These are phyloP conservation scores for Beauveria sp. DNA, from an alignment of 2,329 filamentous ascomycete species.

Conservation along the genomic window DNA sequence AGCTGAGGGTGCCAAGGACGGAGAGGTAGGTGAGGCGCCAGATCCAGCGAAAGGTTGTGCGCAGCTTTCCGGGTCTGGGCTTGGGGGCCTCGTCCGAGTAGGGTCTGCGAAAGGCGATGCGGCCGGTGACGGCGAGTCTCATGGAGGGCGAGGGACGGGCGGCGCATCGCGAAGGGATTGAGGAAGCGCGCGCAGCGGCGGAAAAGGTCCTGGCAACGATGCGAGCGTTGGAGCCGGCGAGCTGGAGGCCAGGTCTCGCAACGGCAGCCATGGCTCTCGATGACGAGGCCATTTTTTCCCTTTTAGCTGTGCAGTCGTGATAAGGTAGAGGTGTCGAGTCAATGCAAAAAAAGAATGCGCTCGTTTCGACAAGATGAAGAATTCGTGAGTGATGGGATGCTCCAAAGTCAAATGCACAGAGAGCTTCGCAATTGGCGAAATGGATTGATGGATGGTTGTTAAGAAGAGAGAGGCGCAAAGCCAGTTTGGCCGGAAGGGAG, in stretches of 20 bases:
- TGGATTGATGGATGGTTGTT: background rate
- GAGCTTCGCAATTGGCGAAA: conserved; percentile 2
- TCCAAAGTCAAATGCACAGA: background rate
- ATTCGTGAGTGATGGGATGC: background rate
- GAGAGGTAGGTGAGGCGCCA: conserved; percentile 81
- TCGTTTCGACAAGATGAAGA: conserved; percentile 13
- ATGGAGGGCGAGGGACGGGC: conserved; percentile 26
- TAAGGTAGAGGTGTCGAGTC: background rate
- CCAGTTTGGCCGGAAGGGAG: background rate
- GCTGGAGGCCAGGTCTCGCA: conserved; percentile 22
- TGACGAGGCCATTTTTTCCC: conserved; percentile 35
- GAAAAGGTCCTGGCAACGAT: conserved; percentile 27
- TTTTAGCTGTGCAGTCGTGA: background rate
- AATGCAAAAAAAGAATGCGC: background rate
- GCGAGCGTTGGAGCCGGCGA: conserved; percentile 20
- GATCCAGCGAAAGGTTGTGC: conserved; percentile 63
- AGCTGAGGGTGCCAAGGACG: conserved; percentile 59
- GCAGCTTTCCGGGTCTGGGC: conserved; percentile 52
- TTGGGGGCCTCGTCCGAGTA: conserved; percentile 46
- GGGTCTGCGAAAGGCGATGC: conserved; percentile 34
- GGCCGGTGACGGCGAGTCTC: conserved; percentile 27
- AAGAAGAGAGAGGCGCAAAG: conserved; percentile 1
- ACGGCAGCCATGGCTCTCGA: conserved; percentile 34
- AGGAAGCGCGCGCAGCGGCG: conserved; percentile 18
- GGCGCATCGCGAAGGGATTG: conserved; percentile 13